Evolutionary conservation across 345 rosid genomes (phyloP), one percentile per base, ranked within the genome.

Genomic region (Salix suchowensis): DNA sequence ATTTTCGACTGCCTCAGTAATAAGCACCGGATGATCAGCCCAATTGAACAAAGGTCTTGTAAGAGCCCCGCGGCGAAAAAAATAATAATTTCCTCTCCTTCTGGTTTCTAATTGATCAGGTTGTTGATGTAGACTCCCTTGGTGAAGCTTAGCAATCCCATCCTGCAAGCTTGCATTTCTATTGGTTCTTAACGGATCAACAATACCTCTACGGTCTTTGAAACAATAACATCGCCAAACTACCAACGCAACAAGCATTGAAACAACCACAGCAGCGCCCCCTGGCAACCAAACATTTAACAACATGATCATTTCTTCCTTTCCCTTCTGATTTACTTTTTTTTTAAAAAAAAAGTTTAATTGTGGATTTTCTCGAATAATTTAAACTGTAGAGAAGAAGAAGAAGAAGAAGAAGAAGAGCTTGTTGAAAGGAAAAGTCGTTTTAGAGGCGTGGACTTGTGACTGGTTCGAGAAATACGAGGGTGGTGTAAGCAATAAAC

Each of bases 1-100:
- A 72, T 88, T 90, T 70, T 95, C 97, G 5, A 88, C 90, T 0
- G 97, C 97, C 71, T 93, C 97, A 1, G 90, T 83, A 21, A 93
- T 78, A 23, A 91, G 87, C 16, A 87, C 80, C 2, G 96, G 97
- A 77, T 95, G 90, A 75, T 93, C 97, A 55, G 86, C 76, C 98
- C 98, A 94, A 72, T 24, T 81, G 81, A 95, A 95, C 67, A 91
- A 70, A 70, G 83, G 84, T 42, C 82, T 80, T n/a, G 81, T 65
- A 2, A 85, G 74, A 61, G 32, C 80, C 36, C 85, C 89, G 0
- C 89, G 87, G 26, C 91, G 86, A 65, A 89, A 82, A 62, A 83
- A 87, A 26, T 83, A 65, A 77, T 86, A 85, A 74, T 81, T 82
- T 39, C 89, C 91, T 77, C 84, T 81, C 54, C 84, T 86, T 76